Evolutionary conservation across 164 flowering plant species (phyloP), one percentile per base, ranked within the genome.

Genomic region (Protea cynaroides): DNA sequence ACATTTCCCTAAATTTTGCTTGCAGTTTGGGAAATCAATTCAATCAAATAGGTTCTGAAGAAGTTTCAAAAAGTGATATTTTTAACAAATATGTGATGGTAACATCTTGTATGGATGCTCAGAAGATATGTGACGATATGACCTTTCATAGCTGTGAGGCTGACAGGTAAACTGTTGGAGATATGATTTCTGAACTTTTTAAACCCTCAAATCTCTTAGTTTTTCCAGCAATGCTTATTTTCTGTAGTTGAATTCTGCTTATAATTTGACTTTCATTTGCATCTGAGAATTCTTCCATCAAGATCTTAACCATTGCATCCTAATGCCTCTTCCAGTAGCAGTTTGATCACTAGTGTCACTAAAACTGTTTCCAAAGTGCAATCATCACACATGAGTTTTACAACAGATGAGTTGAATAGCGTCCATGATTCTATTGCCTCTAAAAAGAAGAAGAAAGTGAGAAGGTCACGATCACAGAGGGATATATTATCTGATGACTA

Each of bases 361-460:
- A 64, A 65, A 62, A 67, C 43, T 54, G 62, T 62, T 62, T 63
- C 68, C 47, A 68, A 68, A 71, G 75, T 60, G 47, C 59, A 50
- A 43, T 15, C 47, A 38, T 67, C 46, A n/a, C 53, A 24, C 65
- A 46, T 54, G 29, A 37, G 43, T 47, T 60, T 68, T 62, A 36
- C 66, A 44, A 63, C 51, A 36, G 71, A 68, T 61, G 56, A 55
- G 18, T 44, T 71, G 59, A 83, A 64, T 25, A 34, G 37, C 47
- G 55, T 51, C 25, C 52, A 59, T 19, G 55, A 61, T 24, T 46
- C 47, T 64, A 13, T n/a, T 24, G 2, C 64, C 49, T 29, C 11
- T 25, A 82, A 79, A 70, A 67, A 34, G 69, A 83, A 79, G 72
- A 86, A 78, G 83, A 86, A 77, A 79, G 70, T 43, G 40, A 80